These are phyloP conservation scores for Fragaria vesca DNA, from an alignment of 306 rosid species.

Conservation along the genomic window DNA sequence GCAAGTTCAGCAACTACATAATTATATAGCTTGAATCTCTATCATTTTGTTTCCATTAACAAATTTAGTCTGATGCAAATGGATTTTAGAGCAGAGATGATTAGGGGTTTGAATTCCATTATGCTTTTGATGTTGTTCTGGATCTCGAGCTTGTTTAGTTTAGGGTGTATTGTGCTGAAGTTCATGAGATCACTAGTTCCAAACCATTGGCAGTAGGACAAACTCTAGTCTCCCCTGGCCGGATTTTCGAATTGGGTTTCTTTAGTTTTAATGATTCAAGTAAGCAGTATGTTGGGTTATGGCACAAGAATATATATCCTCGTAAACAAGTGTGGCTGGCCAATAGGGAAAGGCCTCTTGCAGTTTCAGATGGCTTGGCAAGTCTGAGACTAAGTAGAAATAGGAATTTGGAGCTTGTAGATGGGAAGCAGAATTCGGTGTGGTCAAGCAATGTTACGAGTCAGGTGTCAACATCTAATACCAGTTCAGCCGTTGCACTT, in stretches of 20 bases:
- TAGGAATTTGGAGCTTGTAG: constrained; percentile 37
- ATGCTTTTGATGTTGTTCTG: not conserved
- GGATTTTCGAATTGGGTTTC: constrained; percentile 41
- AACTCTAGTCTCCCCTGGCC: constrained; percentile 18
- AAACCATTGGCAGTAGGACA: constrained; percentile 19
- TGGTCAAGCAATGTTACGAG: constrained; percentile 35
- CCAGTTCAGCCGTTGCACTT: constrained; percentile 34
- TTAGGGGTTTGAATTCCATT: not conserved
- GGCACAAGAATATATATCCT: constrained; percentile 31
- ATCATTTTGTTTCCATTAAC: no score
- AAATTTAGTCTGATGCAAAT: not conserved
- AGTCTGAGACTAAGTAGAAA: constrained; percentile 22
- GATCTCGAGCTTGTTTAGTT: not conserved
- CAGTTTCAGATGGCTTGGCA: constrained; percentile 23
- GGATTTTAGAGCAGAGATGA: not conserved
- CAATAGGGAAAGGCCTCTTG: constrained; percentile 37
- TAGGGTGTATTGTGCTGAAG: not conserved
- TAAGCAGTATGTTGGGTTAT: constrained; percentile 39
- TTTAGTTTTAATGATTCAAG: constrained; percentile 36
- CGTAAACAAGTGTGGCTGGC: constrained; percentile 40
- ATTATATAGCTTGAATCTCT: no score
- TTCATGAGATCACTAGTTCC: constrained; percentile 16
- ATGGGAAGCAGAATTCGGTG: constrained; percentile 21
- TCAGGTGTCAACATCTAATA: not conserved
- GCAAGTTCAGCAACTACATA: no score